phyloP scores from a whole-genome alignment of 2,329 filamentous ascomycete genomes.

The Alternaria sp. region DNA sequence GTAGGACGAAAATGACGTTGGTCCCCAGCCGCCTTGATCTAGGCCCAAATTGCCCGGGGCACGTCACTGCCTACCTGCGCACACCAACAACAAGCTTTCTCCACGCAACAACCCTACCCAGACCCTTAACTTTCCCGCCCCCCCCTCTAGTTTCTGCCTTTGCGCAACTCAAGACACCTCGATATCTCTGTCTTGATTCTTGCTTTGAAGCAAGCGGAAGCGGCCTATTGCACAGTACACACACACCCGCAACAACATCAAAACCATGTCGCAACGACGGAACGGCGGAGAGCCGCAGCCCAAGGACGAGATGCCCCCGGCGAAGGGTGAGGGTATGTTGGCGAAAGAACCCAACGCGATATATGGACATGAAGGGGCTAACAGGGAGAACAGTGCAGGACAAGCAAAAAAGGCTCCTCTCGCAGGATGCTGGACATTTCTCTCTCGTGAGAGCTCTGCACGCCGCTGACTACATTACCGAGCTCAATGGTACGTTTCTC shows the following conservation, averaged over 20 bases:
- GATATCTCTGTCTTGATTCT: neutral
- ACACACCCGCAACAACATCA: neutral
- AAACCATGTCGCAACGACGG: constrained; percentile 11
- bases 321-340: constrained; percentile 53
- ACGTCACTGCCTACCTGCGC: neutral
- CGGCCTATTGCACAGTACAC: constrained; percentile 23
- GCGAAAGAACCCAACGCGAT: neutral
- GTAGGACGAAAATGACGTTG: constrained; percentile 2
- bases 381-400: constrained; percentile 61
- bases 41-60: neutral
- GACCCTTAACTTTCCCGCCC: neutral
- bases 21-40: neutral
- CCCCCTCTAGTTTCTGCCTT: neutral
- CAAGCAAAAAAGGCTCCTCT: constrained; percentile 78
- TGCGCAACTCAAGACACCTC: neutral
- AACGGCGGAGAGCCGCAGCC: constrained; percentile 23
- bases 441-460: constrained; percentile 68
- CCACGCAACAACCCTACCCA: neutral
- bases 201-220: neutral
- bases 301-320: constrained; percentile 50
- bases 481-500: constrained; percentile 68
- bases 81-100: constrained; percentile 3
- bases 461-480: constrained; percentile 82
- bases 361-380: neutral
- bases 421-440: constrained; percentile 75